Base-by-base conservation (phyloP, 2,329 filamentous ascomycete species). In the Penicillium crustosum region DNA sequence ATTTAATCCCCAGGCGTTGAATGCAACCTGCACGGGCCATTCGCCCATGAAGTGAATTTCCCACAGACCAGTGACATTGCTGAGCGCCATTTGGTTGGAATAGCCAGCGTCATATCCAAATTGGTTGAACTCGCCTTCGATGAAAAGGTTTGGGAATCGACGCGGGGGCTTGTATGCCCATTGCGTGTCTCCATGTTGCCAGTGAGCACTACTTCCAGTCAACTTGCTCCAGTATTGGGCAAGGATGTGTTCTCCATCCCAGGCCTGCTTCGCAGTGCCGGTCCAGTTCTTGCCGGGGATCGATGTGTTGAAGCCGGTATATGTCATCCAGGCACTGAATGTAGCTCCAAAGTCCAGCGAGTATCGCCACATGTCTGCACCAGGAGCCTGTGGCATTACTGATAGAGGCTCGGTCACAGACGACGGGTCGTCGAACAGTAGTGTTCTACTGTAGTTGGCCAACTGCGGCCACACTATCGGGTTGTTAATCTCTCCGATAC, bases 1-100 rank as follows among this genome's bases (percentile, higher is more conserved):
- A 64, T 88, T 86, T 69, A 88, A 83, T 45, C 86, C 86, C 86
- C 86, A 88, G 10, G 86, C 78, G 62, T 87, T 89, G 60, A 88
- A 12, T 87, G 73, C 67, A 87, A 85, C 56, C 84, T 81, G 47
- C 2, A 82, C 81, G 2, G 86, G 86, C 81, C 84, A 88, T 67
- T 89, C 86, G 6, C 79, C 78, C 77, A 87, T 82, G 61, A 87
- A 83, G 63, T 84, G 78, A 61, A 82, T 83, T 21, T 77, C 73
- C 86, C 86, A 89, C 2, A 73, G 73, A 25, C 78, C 77, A 50
- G 83, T 77, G 25, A 73, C 68, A 5, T 49, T 54, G 38, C 78
- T 74, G 42, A 83, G 77, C 15, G 75, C 62, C 75, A 87, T 81
- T 8, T 72, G 62, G 57, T 86, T 85, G 3, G 75, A 69, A n/a